phyloP scores from a whole-genome alignment of 2,329 filamentous ascomycete genomes.

The Pseudogymnoascus sp. region DNA sequence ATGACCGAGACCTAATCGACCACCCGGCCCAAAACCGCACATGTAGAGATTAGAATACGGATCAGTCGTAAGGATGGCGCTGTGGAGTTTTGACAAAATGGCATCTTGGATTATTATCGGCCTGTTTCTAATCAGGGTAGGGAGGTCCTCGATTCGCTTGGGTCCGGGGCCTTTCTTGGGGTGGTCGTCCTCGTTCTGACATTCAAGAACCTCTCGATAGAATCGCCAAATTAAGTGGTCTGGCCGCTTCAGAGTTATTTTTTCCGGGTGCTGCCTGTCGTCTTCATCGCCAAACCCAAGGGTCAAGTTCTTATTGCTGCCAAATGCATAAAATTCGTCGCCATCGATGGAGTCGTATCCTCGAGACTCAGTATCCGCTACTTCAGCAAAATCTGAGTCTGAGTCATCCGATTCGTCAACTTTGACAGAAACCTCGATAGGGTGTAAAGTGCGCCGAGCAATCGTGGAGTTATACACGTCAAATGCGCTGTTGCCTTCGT shows the following conservation, averaged over 20 bases:
- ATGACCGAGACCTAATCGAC: constrained; percentile 80
- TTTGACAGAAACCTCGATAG: constrained; percentile 20
- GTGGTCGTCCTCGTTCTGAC: constrained; percentile 30
- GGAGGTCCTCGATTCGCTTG: constrained; percentile 48
- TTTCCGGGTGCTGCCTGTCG: constrained; percentile 88
- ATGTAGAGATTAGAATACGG: constrained; percentile 86
- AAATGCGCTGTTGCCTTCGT: constrained; percentile 89
- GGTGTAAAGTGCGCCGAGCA: constrained; percentile 61
- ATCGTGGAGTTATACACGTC: constrained; percentile 89
- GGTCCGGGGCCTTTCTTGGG: constrained; percentile 15
- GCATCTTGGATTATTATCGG: constrained; percentile 75
- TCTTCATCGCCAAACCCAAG: constrained; percentile 93
- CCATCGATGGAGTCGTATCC: constrained; percentile 42
- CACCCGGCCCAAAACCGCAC: constrained; percentile 85
- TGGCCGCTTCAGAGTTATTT: constrained; percentile 68
- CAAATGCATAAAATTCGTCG: constrained; percentile 88
- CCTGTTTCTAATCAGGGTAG: constrained; percentile 63
- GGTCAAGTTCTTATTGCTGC: constrained; percentile 91
- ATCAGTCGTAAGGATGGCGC: constrained; percentile 79
- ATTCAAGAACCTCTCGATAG: constrained; percentile 58
- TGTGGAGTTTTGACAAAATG: constrained; percentile 85
- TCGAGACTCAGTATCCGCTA: constrained; percentile 21
- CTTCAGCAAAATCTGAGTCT: constrained; percentile 47
- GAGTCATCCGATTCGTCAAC: constrained; percentile 42
- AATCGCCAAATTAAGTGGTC: constrained; percentile 70